These are phyloP conservation scores for Boletus sp. DNA, from an alignment of 768 basidiomycete genomes.

Conservation along the genomic window DNA sequence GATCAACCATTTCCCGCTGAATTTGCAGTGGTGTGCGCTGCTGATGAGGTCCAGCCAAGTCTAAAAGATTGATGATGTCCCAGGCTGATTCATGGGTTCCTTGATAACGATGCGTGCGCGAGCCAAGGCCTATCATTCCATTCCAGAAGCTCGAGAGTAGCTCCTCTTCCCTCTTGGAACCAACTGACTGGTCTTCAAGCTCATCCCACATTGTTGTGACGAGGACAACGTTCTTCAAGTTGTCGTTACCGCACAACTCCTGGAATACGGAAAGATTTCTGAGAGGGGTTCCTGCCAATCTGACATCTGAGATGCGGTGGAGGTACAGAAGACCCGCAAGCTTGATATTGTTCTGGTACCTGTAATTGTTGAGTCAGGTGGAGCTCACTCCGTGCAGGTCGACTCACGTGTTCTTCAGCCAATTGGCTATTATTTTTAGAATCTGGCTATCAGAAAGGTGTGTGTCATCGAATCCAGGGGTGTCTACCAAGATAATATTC, in stretches of 20 bases:
- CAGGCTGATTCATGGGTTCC: conserved; percentile 13
- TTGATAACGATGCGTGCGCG: conserved; percentile 7
- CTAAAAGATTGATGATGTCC: conserved; percentile 5
- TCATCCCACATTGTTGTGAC: conserved; percentile 23
- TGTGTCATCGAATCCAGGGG: conserved; percentile 19
- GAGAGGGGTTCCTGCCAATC: conserved; percentile 9
- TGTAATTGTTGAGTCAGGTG: background rate
- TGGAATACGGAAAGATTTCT: conserved; percentile 9
- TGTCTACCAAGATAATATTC: conserved; percentile 15
- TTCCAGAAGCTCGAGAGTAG: conserved; percentile 13
- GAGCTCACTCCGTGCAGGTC: background rate
- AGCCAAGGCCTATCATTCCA: conserved; percentile 12
- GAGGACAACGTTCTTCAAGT: conserved; percentile 14
- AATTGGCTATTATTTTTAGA: conserved; percentile 10
- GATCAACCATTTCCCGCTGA: conserved; percentile 19
- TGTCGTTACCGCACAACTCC: conserved; percentile 7
- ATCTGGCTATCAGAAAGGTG: conserved; percentile 5
- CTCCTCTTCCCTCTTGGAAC: conserved; percentile 9
- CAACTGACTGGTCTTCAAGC: background rate
- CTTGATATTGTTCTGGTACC: conserved; percentile 9
- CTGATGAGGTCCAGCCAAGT: background rate
- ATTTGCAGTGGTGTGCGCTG: conserved; percentile 7
- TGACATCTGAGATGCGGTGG: conserved; percentile 13
- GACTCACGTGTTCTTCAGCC: conserved; percentile 18
- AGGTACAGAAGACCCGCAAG: conserved; percentile 13